phyloP scores from a whole-genome alignment of 176 grass and related monocot species.

The Puya raimondii region DNA sequence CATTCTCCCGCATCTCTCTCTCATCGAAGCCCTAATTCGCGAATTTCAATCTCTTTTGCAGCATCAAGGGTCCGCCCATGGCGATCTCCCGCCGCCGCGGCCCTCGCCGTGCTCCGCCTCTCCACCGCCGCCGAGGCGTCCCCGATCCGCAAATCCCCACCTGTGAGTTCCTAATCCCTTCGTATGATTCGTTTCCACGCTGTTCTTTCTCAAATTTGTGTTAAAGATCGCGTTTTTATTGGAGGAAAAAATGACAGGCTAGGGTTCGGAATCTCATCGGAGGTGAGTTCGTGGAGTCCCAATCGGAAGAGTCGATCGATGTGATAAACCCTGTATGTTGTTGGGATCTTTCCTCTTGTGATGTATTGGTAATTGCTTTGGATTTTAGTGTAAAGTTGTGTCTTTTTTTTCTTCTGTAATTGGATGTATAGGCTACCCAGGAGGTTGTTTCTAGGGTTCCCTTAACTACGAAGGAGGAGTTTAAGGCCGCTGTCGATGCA shows the following conservation, averaged over 20 bases:
- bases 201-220: background rate
- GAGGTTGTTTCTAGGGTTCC: constrained; percentile 86
- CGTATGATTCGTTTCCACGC: background rate
- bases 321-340: constrained; percentile 70
- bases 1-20: background rate
- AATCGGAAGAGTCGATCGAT: constrained; percentile 53
- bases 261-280: constrained; percentile 77
- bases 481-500: constrained; percentile 62
- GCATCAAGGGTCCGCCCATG: constrained; percentile 43
- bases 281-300: constrained; percentile 76
- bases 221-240: background rate
- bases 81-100: constrained; percentile 30
- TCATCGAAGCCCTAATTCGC: background rate
- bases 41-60: constrained; percentile 19
- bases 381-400: constrained; percentile 2
- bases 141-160: constrained; percentile 19
- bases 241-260: constrained; percentile 24
- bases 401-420: background rate
- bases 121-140: constrained; percentile 44
- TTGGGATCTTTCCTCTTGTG: background rate
- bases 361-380: background rate
- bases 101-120: constrained; percentile 17
- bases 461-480: constrained; percentile 81
- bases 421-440: constrained; percentile 67
- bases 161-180: constrained; percentile 14